These are phyloP conservation scores for Globisporangium takayamanum DNA, from an alignment of 352 stramenopile species.

Conservation along the genomic window DNA sequence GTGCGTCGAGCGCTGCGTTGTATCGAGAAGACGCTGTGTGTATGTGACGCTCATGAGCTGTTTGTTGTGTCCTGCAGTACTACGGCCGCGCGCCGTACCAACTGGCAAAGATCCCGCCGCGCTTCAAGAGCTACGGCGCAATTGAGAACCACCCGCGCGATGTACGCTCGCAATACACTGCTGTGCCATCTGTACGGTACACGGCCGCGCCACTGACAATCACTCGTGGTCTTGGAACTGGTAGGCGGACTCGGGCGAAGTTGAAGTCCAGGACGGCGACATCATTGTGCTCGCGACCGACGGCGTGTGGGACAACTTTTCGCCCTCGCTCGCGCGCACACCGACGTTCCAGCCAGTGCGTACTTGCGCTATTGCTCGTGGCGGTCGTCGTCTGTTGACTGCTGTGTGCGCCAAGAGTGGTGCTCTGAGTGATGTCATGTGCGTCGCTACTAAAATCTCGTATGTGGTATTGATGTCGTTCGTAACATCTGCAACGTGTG, in stretches of 20 bases:
- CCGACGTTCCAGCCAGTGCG: conserved; percentile 53
- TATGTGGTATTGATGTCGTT: conserved; percentile 6
- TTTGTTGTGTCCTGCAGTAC: conserved; percentile 23
- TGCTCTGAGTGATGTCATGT: neutral
- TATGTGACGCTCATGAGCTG: neutral
- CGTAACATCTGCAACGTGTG: neutral
- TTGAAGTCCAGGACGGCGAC: conserved; percentile 69
- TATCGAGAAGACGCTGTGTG: neutral
- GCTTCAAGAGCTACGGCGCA: conserved; percentile 67
- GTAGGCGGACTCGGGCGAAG: conserved; percentile 61
- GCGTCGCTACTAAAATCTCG: neutral
- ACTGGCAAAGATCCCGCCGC: conserved; percentile 63
- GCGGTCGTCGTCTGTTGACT: no score
- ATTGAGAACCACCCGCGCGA: conserved; percentile 75
- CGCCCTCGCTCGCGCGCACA: conserved; percentile 37
- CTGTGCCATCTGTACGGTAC: neutral
- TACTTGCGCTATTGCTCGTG: neutral
- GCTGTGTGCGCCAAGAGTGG: no score
- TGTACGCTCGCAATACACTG: conserved; percentile 22
- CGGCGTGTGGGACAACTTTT: conserved; percentile 81
- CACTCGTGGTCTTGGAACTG: neutral
- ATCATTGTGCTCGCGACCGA: conserved; percentile 76
- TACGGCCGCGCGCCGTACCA: conserved; percentile 74
- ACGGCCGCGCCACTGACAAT: neutral
- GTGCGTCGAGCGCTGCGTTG: conserved; percentile 7